Percentiles rank a stretch among this genome's conserved stretches.
Conservation (phyloP, 495 filamentous ascomycete species). For the Penicillium paxilli region DNA sequence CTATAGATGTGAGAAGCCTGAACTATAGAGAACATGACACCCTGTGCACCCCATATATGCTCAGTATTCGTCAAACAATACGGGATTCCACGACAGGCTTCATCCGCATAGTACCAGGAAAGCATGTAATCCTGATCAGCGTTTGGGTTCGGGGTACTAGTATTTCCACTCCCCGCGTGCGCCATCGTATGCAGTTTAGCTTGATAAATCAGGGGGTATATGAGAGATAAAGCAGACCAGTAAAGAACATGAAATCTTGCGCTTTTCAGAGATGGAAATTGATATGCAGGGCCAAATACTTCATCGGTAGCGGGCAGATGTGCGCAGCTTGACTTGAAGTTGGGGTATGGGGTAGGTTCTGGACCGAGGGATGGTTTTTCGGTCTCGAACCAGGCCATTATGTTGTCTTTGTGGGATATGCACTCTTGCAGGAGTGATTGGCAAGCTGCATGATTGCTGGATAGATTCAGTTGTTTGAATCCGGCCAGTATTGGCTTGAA, state of each 20-base stretch:
- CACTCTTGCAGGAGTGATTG: not conserved
- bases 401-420: not conserved
- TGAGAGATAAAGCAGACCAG: not conserved
- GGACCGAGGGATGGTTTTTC: not conserved
- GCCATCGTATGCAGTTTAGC: not conserved
- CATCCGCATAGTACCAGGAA: not conserved
- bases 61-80: not conserved
- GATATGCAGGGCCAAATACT: not conserved
- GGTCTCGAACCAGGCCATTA: not conserved
- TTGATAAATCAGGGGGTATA: not conserved
- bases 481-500: not conserved
- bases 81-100: not conserved
- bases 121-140: not conserved
- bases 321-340: not conserved
- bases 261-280: not conserved
- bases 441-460: not conserved
- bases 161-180: not conserved
- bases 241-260: not conserved
- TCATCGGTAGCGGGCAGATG: not conserved
- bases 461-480: not conserved
- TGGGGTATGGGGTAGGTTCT: not conserved
- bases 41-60: not conserved
- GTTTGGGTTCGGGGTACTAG: not conserved
- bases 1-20: not conserved
- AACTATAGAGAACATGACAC: not conserved